Base-by-base conservation (phyloP, 305 asterid genomes). In the Rubia occidens region DNA sequence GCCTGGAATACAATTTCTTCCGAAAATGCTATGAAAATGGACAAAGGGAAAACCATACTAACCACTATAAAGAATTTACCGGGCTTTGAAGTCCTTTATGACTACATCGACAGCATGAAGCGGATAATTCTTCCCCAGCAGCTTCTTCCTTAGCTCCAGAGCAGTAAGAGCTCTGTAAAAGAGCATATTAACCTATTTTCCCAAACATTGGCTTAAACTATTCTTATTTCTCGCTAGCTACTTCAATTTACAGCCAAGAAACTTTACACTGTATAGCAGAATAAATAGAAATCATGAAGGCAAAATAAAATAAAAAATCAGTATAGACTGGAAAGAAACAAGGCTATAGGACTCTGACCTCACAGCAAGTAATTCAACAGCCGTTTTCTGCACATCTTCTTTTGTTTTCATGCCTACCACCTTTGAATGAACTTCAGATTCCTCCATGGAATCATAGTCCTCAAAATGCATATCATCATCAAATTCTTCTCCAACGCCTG, bases 161-260 rank as follows among this genome's bases (percentile, higher is more conserved):
- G 92, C 87, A 21, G 97, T 88, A 80, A 62, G 85, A 73, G 97
- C 95, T 82, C 98, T 90, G 87, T 74, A 81, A 21, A 59, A 79
- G 49, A 70, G 53, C 2, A 51, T 17, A 51, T 51, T 51, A 51
- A 4, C 17, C 17, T 17, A 7, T 14, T 15, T 17, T 49, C 3
- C 18, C 56, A 49, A 15, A 49, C 56, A 15, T 11, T 17, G 20
- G 56, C 20, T 49, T 49, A 0, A 47, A 32, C 24, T 4, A 45
- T 49, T 49, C 47, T 32, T 39, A 49, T 49, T 8, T 26, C 47
- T 32, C 60, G 26, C 26, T 47, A 51, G 44, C 6, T 6, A 65
- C 11, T 20, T 60, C 4, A 66, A 29, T 15, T 24, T 14, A 8
- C 29, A 24, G 60, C 15, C 8, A 26, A 40, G 60, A 29, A 29